phyloP scores from a whole-genome alignment of 78 protist species.

The Chrysochromulina parva region DNA sequence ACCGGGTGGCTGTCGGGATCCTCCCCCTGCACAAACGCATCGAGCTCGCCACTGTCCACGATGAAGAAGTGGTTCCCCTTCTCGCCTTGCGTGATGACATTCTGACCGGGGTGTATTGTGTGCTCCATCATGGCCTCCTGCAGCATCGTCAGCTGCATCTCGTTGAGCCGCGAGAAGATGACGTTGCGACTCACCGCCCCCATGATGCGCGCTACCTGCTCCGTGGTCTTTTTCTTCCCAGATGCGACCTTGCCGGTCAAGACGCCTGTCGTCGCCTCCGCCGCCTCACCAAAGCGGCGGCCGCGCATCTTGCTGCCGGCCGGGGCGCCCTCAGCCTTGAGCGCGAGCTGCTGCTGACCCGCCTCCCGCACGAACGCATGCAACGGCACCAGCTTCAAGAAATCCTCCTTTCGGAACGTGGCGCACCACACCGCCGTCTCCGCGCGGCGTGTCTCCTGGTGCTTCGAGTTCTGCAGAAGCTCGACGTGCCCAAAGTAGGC shows the following conservation, averaged over 20 bases:
- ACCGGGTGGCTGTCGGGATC: no score
- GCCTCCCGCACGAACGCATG: background rate
- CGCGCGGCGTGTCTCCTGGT: background rate
- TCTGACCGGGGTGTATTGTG: background rate
- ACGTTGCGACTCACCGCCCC: background rate
- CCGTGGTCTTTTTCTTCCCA: background rate
- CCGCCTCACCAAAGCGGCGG: background rate
- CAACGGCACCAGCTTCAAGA: background rate
- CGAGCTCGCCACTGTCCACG: conserved; percentile 27
- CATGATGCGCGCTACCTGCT: background rate
- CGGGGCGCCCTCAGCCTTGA: background rate
- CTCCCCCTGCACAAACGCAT: background rate
- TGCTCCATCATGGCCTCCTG: conserved; percentile 23
- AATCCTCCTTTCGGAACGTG: background rate
- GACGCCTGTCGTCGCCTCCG: background rate
- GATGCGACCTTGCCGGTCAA: background rate
- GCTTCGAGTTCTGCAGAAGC: background rate
- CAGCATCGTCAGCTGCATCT: background rate
- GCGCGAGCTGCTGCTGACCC: background rate
- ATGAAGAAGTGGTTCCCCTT: conserved; percentile 45
- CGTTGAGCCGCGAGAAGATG: background rate
- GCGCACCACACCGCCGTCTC: background rate
- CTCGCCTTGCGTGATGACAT: conserved; percentile 38
- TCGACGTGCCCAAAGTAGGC: background rate
- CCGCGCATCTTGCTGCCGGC: background rate